Evolutionary conservation across 148 eudicot species (phyloP).

Genomic region (Rheum nobile): DNA sequence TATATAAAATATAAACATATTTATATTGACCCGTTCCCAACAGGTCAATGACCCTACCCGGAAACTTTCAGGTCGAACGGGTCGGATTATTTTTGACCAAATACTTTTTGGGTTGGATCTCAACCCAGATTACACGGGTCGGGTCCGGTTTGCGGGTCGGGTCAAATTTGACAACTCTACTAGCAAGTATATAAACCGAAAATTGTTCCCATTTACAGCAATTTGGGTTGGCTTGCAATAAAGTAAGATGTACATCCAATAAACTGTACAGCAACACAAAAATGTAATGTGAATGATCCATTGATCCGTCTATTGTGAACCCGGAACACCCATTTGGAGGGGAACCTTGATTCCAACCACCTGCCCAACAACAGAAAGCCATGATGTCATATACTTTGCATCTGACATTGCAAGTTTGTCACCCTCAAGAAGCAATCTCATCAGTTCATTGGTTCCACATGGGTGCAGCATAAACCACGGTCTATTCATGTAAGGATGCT

Average conservation of each 20-base stretch:
- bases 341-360: slow-evolving; percentile 75
- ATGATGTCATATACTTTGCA: slow-evolving; percentile 51
- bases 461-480: slow-evolving; percentile 92
- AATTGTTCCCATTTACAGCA: background rate
- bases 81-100: too few relatives aligned
- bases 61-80: too few relatives aligned
- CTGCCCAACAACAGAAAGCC: slow-evolving; percentile 85
- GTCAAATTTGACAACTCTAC: too few relatives aligned
- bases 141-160: too few relatives aligned
- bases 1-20: too few relatives aligned
- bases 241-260: background rate
- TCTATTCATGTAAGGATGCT: slow-evolving; percentile 79
- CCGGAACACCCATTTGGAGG: slow-evolving; percentile 25
- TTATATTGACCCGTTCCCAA: too few relatives aligned
- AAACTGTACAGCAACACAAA: background rate
- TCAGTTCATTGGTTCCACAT: slow-evolving; percentile 84
- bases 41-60: too few relatives aligned
- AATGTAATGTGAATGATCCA: too few relatives aligned
- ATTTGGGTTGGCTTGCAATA: background rate
- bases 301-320: background rate
- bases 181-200: too few relatives aligned
- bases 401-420: slow-evolving; percentile 12
- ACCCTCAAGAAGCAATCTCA: slow-evolving; percentile 43
- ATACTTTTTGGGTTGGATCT: too few relatives aligned
- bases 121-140: too few relatives aligned